Percentiles rank a stretch among this genome's conserved stretches.
These are phyloP conservation scores for Teratosphaeria viscida DNA, from an alignment of 2,329 filamentous ascomycete genomes.

Conservation along the genomic window DNA sequence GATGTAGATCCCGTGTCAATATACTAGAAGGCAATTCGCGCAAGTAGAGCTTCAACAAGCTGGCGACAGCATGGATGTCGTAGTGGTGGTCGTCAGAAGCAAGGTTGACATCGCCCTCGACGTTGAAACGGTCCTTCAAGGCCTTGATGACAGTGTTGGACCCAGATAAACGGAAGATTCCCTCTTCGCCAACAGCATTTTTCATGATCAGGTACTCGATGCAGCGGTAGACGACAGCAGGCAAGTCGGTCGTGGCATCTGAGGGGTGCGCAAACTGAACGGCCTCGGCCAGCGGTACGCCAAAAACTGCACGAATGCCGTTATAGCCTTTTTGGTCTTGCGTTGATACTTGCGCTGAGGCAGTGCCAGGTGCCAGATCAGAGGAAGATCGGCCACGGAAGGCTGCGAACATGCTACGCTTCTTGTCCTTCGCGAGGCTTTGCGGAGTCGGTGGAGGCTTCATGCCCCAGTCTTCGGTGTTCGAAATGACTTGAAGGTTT, in stretches of 20 bases:
- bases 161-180: slow-evolving; percentile 94
- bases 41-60: slow-evolving; percentile 84
- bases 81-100: slow-evolving; percentile 71
- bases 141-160: slow-evolving; percentile 90
- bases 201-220: slow-evolving; percentile 84
- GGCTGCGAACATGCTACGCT: slow-evolving; percentile 51
- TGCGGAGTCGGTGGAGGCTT: slow-evolving; percentile 44
- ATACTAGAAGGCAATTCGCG: slow-evolving; percentile 87
- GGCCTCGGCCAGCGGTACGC: slow-evolving; percentile 73
- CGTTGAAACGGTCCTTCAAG: slow-evolving; percentile 86
- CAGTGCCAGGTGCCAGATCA: slow-evolving; percentile 40
- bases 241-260: slow-evolving; percentile 65
- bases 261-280: slow-evolving; percentile 67
- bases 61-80: slow-evolving; percentile 92
- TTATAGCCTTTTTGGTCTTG: slow-evolving; percentile 15
- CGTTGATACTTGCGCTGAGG: slow-evolving; percentile 7
- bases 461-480: slow-evolving; percentile 77
- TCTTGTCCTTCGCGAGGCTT: slow-evolving; percentile 38
- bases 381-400: slow-evolving; percentile 56
- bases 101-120: slow-evolving; percentile 81
- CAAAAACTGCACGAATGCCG: slow-evolving; percentile 54
- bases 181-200: slow-evolving; percentile 75
- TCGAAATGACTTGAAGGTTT: slow-evolving; percentile 74
- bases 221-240: slow-evolving; percentile 88
- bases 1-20: slow-evolving; percentile 77